Base-by-base conservation (phyloP, 2,329 filamentous ascomycete species). In the Aspergillus quadrilineatus region DNA sequence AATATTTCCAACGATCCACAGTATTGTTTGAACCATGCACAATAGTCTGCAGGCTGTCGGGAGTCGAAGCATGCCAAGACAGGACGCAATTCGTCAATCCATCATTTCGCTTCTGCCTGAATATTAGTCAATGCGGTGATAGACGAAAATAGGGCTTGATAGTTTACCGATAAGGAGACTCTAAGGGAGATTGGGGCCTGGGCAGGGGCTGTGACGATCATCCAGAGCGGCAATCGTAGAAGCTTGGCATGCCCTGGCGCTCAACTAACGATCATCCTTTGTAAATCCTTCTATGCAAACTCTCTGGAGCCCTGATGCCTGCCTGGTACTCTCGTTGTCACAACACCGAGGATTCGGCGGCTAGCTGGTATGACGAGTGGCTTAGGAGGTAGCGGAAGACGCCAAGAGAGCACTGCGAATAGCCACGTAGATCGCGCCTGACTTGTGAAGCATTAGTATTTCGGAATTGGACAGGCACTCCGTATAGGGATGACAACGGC, bases 331-430 rank as follows among this genome's bases (percentile, higher is more conserved):
- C 36, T 14, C 6, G 4, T 26, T 39, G 45, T 51, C 36, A 42
- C 54, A 52, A 26, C 29, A 36, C 36, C 36, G 53, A 56, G 44
- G 49, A 46, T 39, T n/a, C 8, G 48, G 34, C 12, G 8, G 17
- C 22, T 7, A 8, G 26, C 32, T 37, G 17, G 43, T 47, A 49
- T 28, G 36, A 47, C 55, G 32, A 30, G 44, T 49, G 55, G 49
- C 55, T 56, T 52, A 22, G 50, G 9, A 30, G 26, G 36, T 22
- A 34, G 10, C 34, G 32, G 44, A 44, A 45, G 55, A 53, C 14
- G 55, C 55, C 55, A 57, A 57, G 55, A 57, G 44, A 42, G 32
- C 26, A 42, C 41, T 49, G 41, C 51, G 32, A 57, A 41, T 14
- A 50, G 50, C 45, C 50, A 53, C 46, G 55, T 57, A 36, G 39